A percentile compares a stretch with the other conserved stretches of the same genome.
phyloP scores from a whole-genome alignment of 768 basidiomycete species.

The Mycena crocata region DNA sequence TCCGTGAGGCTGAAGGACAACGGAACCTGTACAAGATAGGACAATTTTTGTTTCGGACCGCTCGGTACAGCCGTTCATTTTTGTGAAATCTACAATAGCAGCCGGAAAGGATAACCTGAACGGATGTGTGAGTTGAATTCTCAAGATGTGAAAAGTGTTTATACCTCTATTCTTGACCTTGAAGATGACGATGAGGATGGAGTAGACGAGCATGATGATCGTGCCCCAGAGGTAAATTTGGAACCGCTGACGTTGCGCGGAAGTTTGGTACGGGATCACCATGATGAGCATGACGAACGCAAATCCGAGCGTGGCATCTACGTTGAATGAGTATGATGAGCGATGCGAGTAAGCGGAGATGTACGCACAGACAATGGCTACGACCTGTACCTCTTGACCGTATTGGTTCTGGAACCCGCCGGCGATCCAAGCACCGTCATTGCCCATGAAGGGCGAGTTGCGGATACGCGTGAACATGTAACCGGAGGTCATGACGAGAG shows the following conservation, averaged over 20 bases:
- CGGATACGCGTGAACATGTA: slow-evolving; percentile 98
- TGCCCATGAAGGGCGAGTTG: slow-evolving; percentile 73
- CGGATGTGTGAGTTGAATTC: slow-evolving; percentile 11
- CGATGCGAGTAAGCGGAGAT: slow-evolving; percentile 4
- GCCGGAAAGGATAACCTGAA: slow-evolving; percentile 84
- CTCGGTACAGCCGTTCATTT: slow-evolving; percentile 23
- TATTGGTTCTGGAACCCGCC: slow-evolving; percentile 90
- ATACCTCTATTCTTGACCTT: slow-evolving; percentile 89
- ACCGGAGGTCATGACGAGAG: slow-evolving; percentile 90
- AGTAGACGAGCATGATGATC: slow-evolving; percentile 87
- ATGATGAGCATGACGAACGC: slow-evolving; percentile 85
- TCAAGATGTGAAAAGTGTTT: slow-evolving; percentile 30
- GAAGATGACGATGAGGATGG: slow-evolving; percentile 88
- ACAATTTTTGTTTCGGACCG: slow-evolving; percentile 1
- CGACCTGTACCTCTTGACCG: slow-evolving; percentile 92
- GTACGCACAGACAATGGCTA: slow-evolving; percentile 85
- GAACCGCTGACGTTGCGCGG: slow-evolving; percentile 79
- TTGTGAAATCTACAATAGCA: slow-evolving; percentile 63
- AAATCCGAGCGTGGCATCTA: slow-evolving; percentile 86
- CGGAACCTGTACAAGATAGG: background rate
- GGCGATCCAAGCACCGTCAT: slow-evolving; percentile 84
- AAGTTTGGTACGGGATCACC: slow-evolving; percentile 81
- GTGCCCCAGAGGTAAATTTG: slow-evolving; percentile 92
- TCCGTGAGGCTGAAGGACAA: too few species aligned
- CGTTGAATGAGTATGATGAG: slow-evolving; percentile 27